Base-by-base conservation (phyloP, 306 rosid genomes). In the Begonia masoniana region DNA sequence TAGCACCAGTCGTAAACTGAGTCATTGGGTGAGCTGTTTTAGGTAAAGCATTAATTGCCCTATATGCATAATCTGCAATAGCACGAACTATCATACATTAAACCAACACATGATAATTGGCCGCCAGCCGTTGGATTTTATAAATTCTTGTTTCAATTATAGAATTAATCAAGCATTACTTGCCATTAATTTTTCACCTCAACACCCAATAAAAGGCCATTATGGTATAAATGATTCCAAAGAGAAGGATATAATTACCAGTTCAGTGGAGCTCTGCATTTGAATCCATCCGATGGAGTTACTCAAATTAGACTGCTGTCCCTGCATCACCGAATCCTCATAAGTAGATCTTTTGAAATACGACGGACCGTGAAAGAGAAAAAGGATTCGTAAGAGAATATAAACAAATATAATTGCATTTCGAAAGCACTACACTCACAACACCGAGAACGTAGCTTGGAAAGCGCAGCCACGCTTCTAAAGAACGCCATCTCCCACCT, bases 21-120 rank as follows among this genome's bases (percentile, higher is more conserved):
- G 99, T 92, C 99, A 92, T 92, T 15, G 99, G 93, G 69, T 92
- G 99, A 68, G 96, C 73, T 56, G 81, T 67, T 61, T 70, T 62
- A 57, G 96, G 96, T 51, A 92, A 83, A 45, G 96, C 95, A 77
- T 92, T 93, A 47, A 92, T 86, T 54, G 95, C 88, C 76, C 83
- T 86, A 67, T 66, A 83, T 43, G 69, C 99, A 83, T 81, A 79
- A 65, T 83, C 96, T 92, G 83, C 72, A 73, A 69, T n/a, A 31
- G 39, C 39, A 31, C 7, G 9, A 6, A 31, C 39, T 31, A 6
- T 31, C 7, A 31, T 31, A 31, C 2, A 31, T 4, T 31, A 31
- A 31, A 31, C 39, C 7, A 31, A 31, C 39, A 31, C 39, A 31
- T 31, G 39, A 31, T 31, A 31, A 31, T 31, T 31, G 39, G 39